These are phyloP conservation scores for Polyrhizophydium stewartii DNA, from an alignment of 371 early-diverging fungal genomes.

Conservation along the genomic window DNA sequence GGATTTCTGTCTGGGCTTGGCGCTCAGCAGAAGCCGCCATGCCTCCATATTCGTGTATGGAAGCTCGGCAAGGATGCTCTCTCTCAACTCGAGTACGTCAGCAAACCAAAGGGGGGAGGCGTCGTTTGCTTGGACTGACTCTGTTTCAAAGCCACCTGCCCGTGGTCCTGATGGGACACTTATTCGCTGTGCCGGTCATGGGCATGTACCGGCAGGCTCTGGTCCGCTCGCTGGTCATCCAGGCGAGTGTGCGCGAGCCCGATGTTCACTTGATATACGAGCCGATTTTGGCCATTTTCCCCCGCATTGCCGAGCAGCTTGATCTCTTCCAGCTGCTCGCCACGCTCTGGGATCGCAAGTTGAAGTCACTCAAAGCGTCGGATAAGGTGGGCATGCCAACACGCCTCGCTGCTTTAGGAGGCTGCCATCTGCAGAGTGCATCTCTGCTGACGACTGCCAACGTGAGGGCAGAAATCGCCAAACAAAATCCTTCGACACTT, in stretches of 20 bases:
- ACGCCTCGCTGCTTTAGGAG: no score
- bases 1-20: no score
- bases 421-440: no score
- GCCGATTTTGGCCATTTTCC: slow-evolving; percentile 32
- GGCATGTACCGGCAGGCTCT: slow-evolving; percentile 30
- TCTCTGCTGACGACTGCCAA: no score
- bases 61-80: slow-evolving; percentile 29
- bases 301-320: slow-evolving; percentile 22
- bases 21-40: slow-evolving; percentile 19
- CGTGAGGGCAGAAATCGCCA: no score
- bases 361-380: background rate
- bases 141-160: slow-evolving; percentile 29
- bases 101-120: background rate
- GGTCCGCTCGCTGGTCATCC: slow-evolving; percentile 23
- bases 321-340: slow-evolving; percentile 34
- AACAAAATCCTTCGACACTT: background rate
- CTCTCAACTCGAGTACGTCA: slow-evolving; percentile 29
- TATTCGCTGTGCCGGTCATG: slow-evolving; percentile 28
- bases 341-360: slow-evolving; percentile 14
- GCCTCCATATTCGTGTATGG: slow-evolving; percentile 34
- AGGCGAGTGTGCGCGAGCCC: background rate
- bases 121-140: background rate
- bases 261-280: slow-evolving; percentile 11
- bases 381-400: background rate
- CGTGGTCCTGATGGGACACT: slow-evolving; percentile 24